Evolutionary conservation across 306 rosid species (phyloP).

Genomic region (Gillenia trifoliata): DNA sequence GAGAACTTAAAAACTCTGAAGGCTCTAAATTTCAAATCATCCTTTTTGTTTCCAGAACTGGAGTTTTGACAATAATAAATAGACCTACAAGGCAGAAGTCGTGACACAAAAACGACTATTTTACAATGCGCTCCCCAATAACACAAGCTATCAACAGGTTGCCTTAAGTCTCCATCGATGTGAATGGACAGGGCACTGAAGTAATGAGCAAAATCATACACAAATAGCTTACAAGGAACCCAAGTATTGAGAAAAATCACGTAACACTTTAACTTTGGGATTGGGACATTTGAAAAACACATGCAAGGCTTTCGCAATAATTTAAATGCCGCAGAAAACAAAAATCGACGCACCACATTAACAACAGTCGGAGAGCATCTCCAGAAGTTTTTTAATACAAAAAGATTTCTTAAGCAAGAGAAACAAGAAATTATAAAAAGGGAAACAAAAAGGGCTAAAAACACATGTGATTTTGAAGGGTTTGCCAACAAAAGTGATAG

Average conservation of each 20-base stretch:
- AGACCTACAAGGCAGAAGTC: not conserved
- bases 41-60: not conserved
- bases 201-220: not conserved
- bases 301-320: not conserved
- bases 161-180: not conserved
- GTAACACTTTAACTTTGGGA: not conserved
- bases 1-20: not conserved
- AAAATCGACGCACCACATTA: not conserved
- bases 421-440: not conserved
- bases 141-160: not conserved
- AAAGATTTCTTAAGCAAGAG: not conserved
- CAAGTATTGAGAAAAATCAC: not conserved
- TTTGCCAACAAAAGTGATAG: not conserved
- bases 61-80: too few species aligned
- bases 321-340: not conserved
- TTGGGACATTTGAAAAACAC: not conserved
- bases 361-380: not conserved
- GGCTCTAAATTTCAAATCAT: too few species aligned
- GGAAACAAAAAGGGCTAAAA: not conserved
- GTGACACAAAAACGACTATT: not conserved
- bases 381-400: not conserved
- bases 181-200: not conserved
- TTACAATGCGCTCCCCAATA: not conserved
- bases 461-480: not conserved
- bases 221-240: not conserved